A percentile compares a stretch with the other conserved stretches of the same genome.
phyloP scores from a whole-genome alignment of 148 eudicot species.

The Fagopyrum homotropicum region DNA sequence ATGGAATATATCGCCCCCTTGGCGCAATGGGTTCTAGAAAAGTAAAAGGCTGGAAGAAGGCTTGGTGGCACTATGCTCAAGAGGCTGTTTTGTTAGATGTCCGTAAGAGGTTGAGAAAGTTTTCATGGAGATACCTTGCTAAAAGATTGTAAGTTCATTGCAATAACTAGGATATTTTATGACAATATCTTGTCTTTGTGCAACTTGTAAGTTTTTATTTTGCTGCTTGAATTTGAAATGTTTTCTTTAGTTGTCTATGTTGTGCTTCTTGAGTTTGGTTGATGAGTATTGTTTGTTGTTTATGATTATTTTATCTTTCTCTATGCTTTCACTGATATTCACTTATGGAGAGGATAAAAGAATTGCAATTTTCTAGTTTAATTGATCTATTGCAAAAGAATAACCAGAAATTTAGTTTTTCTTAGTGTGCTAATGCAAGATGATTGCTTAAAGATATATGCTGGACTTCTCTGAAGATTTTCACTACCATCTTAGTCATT shows the following conservation, averaged over 20 bases:
- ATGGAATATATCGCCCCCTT: slow-evolving; percentile 88
- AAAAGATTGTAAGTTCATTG: slow-evolving; percentile 64
- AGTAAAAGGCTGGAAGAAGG: slow-evolving; percentile 70
- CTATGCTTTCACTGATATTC: background rate
- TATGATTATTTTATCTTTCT: background rate
- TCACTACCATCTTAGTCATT: background rate
- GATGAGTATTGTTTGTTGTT: background rate
- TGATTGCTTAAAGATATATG: background rate
- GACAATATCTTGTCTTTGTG: background rate
- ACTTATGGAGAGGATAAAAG: background rate
- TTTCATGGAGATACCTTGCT: slow-evolving; percentile 79
- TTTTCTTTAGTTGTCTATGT: background rate
- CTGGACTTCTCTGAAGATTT: background rate
- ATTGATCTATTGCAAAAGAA: background rate
- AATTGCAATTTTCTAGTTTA: background rate
- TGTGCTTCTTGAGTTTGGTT: background rate
- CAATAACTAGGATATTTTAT: background rate
- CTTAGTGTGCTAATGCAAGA: background rate
- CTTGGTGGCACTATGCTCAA: slow-evolving; percentile 96
- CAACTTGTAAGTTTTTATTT: background rate
- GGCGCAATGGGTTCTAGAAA: slow-evolving; percentile 49
- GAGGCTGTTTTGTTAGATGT: slow-evolving; percentile 74
- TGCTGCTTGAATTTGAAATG: slow-evolving; percentile 1
- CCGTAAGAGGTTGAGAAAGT: slow-evolving; percentile 62
- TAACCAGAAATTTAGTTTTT: background rate